phyloP scores from a whole-genome alignment of 1,284 basidiomycete genomes.

The Puccinia triticina region DNA sequence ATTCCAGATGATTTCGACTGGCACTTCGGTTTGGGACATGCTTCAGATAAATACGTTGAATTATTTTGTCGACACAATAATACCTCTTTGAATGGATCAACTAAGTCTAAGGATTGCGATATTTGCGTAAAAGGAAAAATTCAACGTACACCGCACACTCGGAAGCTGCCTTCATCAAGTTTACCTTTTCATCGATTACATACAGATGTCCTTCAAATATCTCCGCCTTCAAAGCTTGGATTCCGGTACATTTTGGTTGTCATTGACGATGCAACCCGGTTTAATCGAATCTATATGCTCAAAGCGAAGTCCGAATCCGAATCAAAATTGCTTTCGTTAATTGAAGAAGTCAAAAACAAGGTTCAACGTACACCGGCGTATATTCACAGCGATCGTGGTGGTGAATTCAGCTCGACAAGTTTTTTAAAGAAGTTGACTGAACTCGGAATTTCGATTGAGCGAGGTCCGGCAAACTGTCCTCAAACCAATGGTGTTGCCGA shows the following conservation, averaged over 20 bases:
- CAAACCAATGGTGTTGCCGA: constrained; percentile 23
- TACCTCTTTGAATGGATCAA: neutral
- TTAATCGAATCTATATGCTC: constrained; percentile 12
- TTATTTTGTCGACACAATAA: neutral
- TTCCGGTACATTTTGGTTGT: constrained; percentile 21
- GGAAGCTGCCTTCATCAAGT: neutral
- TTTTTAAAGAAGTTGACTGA: too few relatives aligned
- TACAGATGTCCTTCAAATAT: constrained; percentile 7
- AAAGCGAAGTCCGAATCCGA: neutral
- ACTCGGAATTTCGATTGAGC: neutral
- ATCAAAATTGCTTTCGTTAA: neutral
- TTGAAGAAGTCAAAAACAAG: neutral
- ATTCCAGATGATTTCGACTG: too few relatives aligned
- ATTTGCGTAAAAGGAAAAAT: neutral
- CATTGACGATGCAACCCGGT: constrained; percentile 18
- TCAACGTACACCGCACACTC: neutral
- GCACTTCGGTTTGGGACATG: too few relatives aligned
- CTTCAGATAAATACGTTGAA: constrained; percentile 6
- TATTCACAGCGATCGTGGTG: constrained; percentile 17
- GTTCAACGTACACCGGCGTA: neutral
- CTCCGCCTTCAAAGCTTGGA: neutral
- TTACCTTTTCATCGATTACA: neutral
- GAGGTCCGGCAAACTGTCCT: constrained; percentile 12
- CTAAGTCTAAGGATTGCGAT: neutral
- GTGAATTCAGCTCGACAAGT: too few relatives aligned